Evolutionary conservation across 83 land plant genomes (phyloP).

Genomic region (Isoetes engelmannii): DNA sequence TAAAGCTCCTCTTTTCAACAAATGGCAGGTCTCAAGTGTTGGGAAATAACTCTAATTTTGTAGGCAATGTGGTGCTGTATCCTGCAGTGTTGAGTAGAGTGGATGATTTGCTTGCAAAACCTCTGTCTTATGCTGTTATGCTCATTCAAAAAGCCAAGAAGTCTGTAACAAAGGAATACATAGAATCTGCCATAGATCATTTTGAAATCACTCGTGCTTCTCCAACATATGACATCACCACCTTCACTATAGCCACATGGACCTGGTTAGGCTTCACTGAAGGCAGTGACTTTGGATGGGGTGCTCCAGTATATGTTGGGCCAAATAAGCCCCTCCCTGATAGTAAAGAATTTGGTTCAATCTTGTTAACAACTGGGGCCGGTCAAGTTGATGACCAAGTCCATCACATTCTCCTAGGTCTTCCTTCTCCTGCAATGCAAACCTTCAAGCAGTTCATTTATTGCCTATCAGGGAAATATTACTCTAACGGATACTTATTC

Average conservation of each 20-base stretch:
- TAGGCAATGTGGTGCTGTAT: constrained; percentile 54
- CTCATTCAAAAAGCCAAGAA: constrained; percentile 46
- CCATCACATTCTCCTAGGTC: too few relatives aligned
- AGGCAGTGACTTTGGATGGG: constrained; percentile 53
- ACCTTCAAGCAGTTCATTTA: too few relatives aligned
- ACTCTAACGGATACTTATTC: too few relatives aligned
- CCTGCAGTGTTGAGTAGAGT: constrained; percentile 37
- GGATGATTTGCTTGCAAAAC: constrained; percentile 23
- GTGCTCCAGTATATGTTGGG: constrained; percentile 50
- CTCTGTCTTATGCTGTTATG: constrained; percentile 26
- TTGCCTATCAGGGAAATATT: too few relatives aligned
- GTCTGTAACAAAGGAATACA: constrained; percentile 25
- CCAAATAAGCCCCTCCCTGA: background rate
- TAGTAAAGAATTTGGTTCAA: too few relatives aligned
- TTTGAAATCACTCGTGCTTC: constrained; percentile 33
- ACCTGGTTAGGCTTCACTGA: constrained; percentile 45
- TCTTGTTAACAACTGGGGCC: too few relatives aligned
- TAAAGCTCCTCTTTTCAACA: constrained; percentile 51
- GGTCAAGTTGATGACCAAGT: too few relatives aligned
- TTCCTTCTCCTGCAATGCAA: too few relatives aligned
- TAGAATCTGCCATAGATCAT: constrained; percentile 43
- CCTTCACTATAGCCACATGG: constrained; percentile 56
- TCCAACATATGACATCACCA: constrained; percentile 38
- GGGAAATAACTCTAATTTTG: constrained; percentile 34
- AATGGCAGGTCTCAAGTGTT: constrained; percentile 31